Conservation (phyloP, 768 basidiomycete genomes). For the Rhodotorula toruloides region DNA sequence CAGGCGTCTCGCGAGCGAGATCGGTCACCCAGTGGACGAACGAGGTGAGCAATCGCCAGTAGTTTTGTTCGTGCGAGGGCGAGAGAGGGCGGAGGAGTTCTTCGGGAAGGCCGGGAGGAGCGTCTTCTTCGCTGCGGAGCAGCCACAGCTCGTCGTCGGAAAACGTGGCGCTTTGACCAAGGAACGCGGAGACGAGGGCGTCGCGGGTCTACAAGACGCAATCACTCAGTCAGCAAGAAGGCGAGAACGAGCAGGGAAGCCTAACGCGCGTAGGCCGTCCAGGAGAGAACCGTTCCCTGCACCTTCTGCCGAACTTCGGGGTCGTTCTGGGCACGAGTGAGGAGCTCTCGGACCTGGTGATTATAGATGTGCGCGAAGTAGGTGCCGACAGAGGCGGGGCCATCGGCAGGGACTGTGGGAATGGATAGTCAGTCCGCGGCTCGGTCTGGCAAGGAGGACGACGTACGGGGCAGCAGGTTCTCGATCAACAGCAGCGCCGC, state of each 20-base stretch:
- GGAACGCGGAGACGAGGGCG: neutral
- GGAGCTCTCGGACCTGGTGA: neutral
- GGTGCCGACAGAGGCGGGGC: neutral
- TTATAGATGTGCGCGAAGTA: neutral
- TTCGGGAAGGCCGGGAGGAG: neutral
- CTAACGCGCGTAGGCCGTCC: neutral
- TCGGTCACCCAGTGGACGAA: neutral
- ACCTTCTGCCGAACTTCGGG: neutral
- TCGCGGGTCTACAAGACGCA: neutral
- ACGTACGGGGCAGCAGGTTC: neutral
- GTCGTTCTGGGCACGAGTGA: neutral
- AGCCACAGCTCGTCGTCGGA: conserved; percentile 13
- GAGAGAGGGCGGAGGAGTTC: neutral
- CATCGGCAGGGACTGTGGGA: neutral
- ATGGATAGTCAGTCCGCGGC: neutral
- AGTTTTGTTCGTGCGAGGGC: neutral
- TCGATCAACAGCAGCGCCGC: conserved; percentile 10
- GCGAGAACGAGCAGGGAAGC: neutral
- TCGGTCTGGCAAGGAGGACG: neutral
- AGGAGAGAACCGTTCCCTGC: neutral
- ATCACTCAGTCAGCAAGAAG: neutral
- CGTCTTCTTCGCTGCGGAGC: conserved; percentile 7
- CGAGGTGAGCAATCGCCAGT: neutral
- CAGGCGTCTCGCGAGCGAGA: neutral
- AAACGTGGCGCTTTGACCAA: neutral